These are phyloP conservation scores for Coemansia sp. DNA, from an alignment of 192 early-diverging fungal species.

Conservation along the genomic window DNA sequence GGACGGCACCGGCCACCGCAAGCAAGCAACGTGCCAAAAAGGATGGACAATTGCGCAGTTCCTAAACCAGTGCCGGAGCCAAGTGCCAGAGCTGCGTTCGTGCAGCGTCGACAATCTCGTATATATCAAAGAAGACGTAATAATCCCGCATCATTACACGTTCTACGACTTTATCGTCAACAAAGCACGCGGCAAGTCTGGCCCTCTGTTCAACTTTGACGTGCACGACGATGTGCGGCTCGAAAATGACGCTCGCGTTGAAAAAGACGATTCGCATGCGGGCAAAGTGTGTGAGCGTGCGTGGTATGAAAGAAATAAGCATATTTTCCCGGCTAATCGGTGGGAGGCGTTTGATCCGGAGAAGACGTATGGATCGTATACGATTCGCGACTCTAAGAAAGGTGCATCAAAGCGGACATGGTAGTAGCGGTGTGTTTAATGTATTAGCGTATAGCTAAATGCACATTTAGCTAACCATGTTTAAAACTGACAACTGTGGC, in stretches of 20 bases:
- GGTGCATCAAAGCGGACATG: not conserved
- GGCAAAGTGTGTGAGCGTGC: slow-evolving; percentile 88
- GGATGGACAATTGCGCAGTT: slow-evolving; percentile 87
- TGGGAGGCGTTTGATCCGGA: slow-evolving; percentile 91
- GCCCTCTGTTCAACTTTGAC: slow-evolving; percentile 91
- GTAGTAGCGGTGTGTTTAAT: not conserved
- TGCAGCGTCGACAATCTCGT: slow-evolving; percentile 82
- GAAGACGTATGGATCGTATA: slow-evolving; percentile 59
- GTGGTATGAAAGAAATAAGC: slow-evolving; percentile 93
- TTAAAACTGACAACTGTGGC: no score
- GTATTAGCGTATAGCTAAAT: no score
- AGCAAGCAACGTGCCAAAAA: slow-evolving; percentile 72
- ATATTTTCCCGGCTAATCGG: slow-evolving; percentile 89
- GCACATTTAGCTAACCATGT: no score
- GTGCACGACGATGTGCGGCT: slow-evolving; percentile 91
- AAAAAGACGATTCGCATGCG: slow-evolving; percentile 93
- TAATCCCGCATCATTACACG: slow-evolving; percentile 88
- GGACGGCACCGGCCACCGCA: slow-evolving; percentile 95
- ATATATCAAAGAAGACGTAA: slow-evolving; percentile 93
- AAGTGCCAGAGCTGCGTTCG: slow-evolving; percentile 78
- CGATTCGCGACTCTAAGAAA: slow-evolving; percentile 32
- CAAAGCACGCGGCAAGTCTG: slow-evolving; percentile 93
- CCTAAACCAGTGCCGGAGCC: slow-evolving; percentile 74
- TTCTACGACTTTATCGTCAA: slow-evolving; percentile 97
- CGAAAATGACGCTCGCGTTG: slow-evolving; percentile 73